A percentile compares a stretch with the other conserved stretches of the same genome.
These are phyloP conservation scores for Metschnikowia shivogae DNA, from an alignment of 805 yeast species.

Conservation along the genomic window DNA sequence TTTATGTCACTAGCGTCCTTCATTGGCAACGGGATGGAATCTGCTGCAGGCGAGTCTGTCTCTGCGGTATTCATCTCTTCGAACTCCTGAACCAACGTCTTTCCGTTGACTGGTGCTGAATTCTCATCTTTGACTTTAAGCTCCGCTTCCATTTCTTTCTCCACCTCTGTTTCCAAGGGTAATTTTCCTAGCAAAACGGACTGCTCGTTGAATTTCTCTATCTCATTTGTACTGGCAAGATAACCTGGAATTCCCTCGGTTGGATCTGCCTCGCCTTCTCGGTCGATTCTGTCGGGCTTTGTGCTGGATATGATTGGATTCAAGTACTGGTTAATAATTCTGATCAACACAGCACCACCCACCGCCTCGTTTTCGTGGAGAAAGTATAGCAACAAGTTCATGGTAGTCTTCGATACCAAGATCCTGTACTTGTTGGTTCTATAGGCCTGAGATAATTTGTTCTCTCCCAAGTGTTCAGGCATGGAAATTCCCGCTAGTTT, in stretches of 20 bases:
- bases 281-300: constrained; percentile 36
- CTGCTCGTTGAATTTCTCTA: constrained; percentile 62
- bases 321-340: constrained; percentile 82
- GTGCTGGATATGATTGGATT: constrained; percentile 45
- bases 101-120: constrained; percentile 30
- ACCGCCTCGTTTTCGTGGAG: constrained; percentile 87
- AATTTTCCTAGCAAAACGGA: constrained; percentile 76
- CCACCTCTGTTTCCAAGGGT: constrained; percentile 83
- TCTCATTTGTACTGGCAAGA: constrained; percentile 39
- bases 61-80: constrained; percentile 52
- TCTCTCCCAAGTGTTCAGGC: constrained; percentile 77
- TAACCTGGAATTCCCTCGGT: constrained; percentile 51
- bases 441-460: constrained; percentile 74
- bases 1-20: constrained; percentile 77
- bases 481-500: constrained; percentile 69
- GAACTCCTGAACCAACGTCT: constrained; percentile 61
- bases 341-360: constrained; percentile 84
- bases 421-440: constrained; percentile 69
- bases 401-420: constrained; percentile 74
- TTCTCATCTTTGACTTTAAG: constrained; percentile 71
- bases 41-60: constrained; percentile 67
- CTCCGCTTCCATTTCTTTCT: constrained; percentile 80
- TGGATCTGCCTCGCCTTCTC: constrained; percentile 46
- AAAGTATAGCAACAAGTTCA: constrained; percentile 79
- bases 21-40: constrained; percentile 78